A percentile compares a stretch with the other conserved stretches of the same genome.
Evolutionary conservation across 2,329 filamentous ascomycete species (phyloP).

Genomic region (Colletotrichum sp.): DNA sequence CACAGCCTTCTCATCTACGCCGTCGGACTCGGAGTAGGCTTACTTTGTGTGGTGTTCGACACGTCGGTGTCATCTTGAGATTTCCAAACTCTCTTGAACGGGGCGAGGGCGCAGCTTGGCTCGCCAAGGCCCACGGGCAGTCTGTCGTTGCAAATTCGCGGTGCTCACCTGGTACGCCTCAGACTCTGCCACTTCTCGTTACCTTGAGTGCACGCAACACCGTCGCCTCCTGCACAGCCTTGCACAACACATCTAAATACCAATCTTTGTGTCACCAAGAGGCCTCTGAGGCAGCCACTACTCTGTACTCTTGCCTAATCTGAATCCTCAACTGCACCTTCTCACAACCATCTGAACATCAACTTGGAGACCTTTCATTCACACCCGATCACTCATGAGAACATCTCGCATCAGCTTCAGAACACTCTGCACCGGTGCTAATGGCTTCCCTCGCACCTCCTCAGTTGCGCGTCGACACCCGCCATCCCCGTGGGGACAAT

Average conservation of each 20-base stretch:
- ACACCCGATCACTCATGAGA: neutral
- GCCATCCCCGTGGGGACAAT: constrained; percentile 2
- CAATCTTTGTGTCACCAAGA: neutral
- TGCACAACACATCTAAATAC: constrained; percentile 1
- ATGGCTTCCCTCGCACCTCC: constrained; percentile 22
- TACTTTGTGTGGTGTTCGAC: neutral
- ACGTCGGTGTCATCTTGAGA: neutral
- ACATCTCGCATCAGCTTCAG: neutral
- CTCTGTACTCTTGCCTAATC: neutral
- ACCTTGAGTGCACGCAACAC: neutral
- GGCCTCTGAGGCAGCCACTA: neutral
- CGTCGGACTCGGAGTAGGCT: neutral
- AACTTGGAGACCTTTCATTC: neutral
- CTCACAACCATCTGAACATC: neutral
- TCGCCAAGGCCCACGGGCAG: neutral
- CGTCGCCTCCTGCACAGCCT: neutral
- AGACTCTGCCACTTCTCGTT: neutral
- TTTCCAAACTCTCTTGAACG: neutral
- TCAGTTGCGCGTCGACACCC: constrained; percentile 18
- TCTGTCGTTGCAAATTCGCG: neutral
- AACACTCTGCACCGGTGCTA: constrained; percentile 2
- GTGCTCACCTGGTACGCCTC: neutral
- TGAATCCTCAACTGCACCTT: neutral
- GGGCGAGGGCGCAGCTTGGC: constrained; percentile 11
- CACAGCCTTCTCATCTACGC: constrained; percentile 1